phyloP scores from a whole-genome alignment of 345 rosid species.

The Nasturtium officinale region DNA sequence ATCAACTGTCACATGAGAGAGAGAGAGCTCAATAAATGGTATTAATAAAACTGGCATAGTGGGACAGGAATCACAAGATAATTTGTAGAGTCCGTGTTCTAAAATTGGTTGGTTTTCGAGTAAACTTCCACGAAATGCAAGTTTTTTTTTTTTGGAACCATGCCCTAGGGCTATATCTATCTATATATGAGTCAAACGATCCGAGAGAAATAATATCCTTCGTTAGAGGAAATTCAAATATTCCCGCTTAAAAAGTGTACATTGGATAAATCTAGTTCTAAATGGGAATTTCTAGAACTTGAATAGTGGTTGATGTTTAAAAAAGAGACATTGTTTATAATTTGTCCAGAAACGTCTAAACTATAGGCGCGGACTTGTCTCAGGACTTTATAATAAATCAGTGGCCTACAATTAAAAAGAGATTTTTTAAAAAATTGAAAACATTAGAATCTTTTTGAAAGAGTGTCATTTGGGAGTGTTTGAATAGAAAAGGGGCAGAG shows the following conservation, averaged over 20 bases:
- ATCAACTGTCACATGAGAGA: conserved; percentile 30
- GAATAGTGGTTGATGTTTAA: conserved; percentile 13
- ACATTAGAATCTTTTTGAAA: conserved; percentile 1
- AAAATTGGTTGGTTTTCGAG: conserved; percentile 19
- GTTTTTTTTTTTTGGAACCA: conserved; percentile 4
- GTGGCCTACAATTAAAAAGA: conserved; percentile 22
- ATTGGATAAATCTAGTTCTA: neutral
- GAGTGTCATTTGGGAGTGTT: conserved; percentile 20
- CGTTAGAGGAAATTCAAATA: conserved; percentile 11
- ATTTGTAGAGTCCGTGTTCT: neutral
- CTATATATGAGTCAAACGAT: neutral
- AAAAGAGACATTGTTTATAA: conserved; percentile 20
- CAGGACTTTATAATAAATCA: conserved; percentile 4
- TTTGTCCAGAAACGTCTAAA: conserved; percentile 22
- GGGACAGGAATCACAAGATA: conserved; percentile 5
- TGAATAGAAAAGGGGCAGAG: conserved; percentile 37
- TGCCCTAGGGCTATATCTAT: neutral
- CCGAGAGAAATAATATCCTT: neutral
- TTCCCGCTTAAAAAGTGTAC: neutral
- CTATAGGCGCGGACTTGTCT: conserved; percentile 36
- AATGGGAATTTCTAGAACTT: no score
- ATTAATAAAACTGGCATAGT: conserved; percentile 21
- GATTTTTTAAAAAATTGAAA: neutral
- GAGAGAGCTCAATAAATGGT: neutral
- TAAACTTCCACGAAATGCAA: conserved; percentile 26